Evolutionary conservation across 345 rosid species (phyloP), one percentile per base, ranked within the genome.

Genomic region (Diplotaxis tenuifolia): DNA sequence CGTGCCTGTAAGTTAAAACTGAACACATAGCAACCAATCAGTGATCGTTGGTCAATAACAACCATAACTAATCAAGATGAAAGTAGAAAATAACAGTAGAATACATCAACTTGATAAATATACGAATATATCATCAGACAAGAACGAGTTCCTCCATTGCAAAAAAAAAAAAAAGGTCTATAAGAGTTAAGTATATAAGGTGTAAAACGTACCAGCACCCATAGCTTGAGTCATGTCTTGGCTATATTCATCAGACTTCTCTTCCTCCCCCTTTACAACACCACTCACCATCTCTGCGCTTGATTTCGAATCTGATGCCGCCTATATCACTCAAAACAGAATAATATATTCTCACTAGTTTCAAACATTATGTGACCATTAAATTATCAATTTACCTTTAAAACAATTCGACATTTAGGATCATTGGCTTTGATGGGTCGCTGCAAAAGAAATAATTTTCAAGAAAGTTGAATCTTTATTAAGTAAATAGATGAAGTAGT

Each of bases 141-240:
- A n/a, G n/a, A n/a, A n/a, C n/a, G n/a, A n/a, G n/a, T n/a, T n/a
- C n/a, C n/a, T n/a, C n/a, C n/a, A n/a, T n/a, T n/a, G n/a, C n/a
- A n/a, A n/a, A n/a, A n/a, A n/a, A n/a, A n/a, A n/a, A n/a, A n/a
- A n/a, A n/a, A n/a, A n/a, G n/a, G n/a, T n/a, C n/a, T n/a, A n/a
- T n/a, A n/a, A n/a, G n/a, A n/a, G n/a, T n/a, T n/a, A n/a, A n/a
- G n/a, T n/a, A n/a, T n/a, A n/a, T n/a, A n/a, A n/a, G n/a, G n/a
- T n/a, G n/a, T n/a, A n/a, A n/a, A 7, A 79, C 85, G 63, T 74
- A 94, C 98, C 97, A 63, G 96, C 96, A 79, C 98, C 98, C 98
- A 94, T 94, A 27, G 96, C 96, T 79, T 88, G 87, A n/a, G 97
- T 94, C 98, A 94, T 94, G 80, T 84, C 86, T 80, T 80, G 82